Evolutionary conservation across 352 stramenopile species (phyloP).

Genomic region (Phytophthora cryptogea): DNA sequence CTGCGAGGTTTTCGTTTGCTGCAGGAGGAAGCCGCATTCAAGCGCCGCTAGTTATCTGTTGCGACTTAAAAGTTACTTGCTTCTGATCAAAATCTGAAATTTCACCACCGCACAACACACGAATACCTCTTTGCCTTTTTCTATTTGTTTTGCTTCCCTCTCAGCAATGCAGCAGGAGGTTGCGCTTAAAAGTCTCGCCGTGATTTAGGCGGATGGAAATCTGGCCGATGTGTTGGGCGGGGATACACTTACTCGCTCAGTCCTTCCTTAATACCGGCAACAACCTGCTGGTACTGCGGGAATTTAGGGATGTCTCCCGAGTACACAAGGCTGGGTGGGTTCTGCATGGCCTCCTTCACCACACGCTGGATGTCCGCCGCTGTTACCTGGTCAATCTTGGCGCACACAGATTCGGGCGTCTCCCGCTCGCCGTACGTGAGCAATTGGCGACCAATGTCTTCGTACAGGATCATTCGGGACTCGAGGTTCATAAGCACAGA

Average conservation of each 20-base stretch:
- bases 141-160: conserved; percentile 21
- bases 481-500: conserved; percentile 99
- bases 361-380: conserved; percentile 86
- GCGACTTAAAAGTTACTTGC: neutral
- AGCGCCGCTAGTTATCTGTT: conserved; percentile 23
- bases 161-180: conserved; percentile 1
- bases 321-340: conserved; percentile 84
- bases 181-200: conserved; percentile 8
- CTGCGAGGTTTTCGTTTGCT: conserved; percentile 67
- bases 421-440: conserved; percentile 96
- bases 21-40: conserved; percentile 46
- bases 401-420: conserved; percentile 83
- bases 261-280: conserved; percentile 75
- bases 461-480: conserved; percentile 97
- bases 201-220: neutral
- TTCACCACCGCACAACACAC: neutral
- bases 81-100: too few relatives aligned
- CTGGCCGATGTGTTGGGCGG: conserved; percentile 12
- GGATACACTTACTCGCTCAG: conserved; percentile 38
- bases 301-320: conserved; percentile 80
- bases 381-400: conserved; percentile 90
- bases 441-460: conserved; percentile 99
- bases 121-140: conserved; percentile 8
- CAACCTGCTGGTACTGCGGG: conserved; percentile 84
- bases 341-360: conserved; percentile 73